phyloP scores from a whole-genome alignment of 345 rosid genomes.

The Hirschfeldia incana region DNA sequence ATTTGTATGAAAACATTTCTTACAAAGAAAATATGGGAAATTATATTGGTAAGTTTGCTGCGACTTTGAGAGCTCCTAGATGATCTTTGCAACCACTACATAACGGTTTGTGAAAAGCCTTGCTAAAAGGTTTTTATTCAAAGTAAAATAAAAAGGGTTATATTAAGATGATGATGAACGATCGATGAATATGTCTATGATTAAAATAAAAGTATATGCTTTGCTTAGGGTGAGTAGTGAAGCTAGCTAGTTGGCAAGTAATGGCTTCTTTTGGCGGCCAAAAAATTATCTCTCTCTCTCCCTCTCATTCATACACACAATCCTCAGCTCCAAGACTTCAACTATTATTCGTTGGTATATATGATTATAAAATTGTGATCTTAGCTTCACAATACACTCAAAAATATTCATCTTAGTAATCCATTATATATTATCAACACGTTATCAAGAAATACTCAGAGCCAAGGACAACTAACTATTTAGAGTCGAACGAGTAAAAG shows the following conservation, averaged over 20 bases:
- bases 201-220: conserved; percentile 34
- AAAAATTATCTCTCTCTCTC: conserved; percentile 35
- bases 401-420: conserved; percentile 25
- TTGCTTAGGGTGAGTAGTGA: conserved; percentile 41
- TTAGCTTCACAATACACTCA: conserved; percentile 37
- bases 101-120: neutral
- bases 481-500: conserved; percentile 26
- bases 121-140: neutral
- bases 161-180: neutral
- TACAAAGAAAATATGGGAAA: no score
- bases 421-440: conserved; percentile 15
- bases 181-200: neutral
- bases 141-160: neutral
- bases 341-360: neutral
- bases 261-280: conserved; percentile 42
- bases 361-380: neutral
- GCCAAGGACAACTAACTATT: conserved; percentile 21
- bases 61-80: no score
- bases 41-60: no score
- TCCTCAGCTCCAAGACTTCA: conserved; percentile 30
- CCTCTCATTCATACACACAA: conserved; percentile 16
- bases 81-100: neutral
- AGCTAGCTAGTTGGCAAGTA: conserved; percentile 44
- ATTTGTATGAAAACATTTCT: no score
- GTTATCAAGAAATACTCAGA: conserved; percentile 24